A percentile compares a stretch with the other conserved stretches of the same genome.
phyloP scores from a whole-genome alignment of 768 basidiomycete genomes.

The Boletus sp. region DNA sequence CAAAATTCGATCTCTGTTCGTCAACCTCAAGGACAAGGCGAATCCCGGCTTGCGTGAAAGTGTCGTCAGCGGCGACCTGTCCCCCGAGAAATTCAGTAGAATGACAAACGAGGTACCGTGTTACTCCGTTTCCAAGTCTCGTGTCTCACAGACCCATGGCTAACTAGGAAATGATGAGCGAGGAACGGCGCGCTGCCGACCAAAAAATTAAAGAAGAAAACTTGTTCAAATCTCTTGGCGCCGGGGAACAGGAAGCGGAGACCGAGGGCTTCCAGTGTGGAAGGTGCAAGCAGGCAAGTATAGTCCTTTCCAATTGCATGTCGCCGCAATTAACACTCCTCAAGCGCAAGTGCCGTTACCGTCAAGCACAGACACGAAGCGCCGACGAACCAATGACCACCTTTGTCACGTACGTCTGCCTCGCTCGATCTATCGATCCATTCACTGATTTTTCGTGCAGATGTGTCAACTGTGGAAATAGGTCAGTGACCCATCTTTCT shows the following conservation, averaged over 20 bases:
- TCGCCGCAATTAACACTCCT: neutral
- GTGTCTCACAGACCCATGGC: neutral
- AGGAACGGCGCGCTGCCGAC: slow-evolving; percentile 83
- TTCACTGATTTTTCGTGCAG: slow-evolving; percentile 28
- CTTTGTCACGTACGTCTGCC: slow-evolving; percentile 71
- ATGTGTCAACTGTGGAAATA: slow-evolving; percentile 66
- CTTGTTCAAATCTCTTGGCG: slow-evolving; percentile 86
- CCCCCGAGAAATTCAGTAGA: slow-evolving; percentile 62
- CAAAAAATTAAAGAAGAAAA: slow-evolving; percentile 81
- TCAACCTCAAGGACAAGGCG: slow-evolving; percentile 94
- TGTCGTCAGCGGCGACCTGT: slow-evolving; percentile 78
- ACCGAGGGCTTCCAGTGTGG: slow-evolving; percentile 98
- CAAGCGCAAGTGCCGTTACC: slow-evolving; percentile 83
- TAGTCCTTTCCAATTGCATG: neutral
- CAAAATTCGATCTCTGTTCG: slow-evolving; percentile 84
- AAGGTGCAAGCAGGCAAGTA: slow-evolving; percentile 80
- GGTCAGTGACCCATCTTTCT: slow-evolving; percentile 31
- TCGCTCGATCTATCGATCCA: neutral
- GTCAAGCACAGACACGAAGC: slow-evolving; percentile 94
- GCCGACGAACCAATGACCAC: slow-evolving; percentile 99
- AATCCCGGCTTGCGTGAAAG: slow-evolving; percentile 85
- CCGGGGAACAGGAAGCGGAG: slow-evolving; percentile 86
- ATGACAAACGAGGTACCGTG: slow-evolving; percentile 74
- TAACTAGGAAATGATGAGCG: slow-evolving; percentile 89
- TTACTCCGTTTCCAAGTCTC: neutral